Evolutionary conservation across 106 monocot genomes (phyloP).

Genomic region (Dioscorea alata): DNA sequence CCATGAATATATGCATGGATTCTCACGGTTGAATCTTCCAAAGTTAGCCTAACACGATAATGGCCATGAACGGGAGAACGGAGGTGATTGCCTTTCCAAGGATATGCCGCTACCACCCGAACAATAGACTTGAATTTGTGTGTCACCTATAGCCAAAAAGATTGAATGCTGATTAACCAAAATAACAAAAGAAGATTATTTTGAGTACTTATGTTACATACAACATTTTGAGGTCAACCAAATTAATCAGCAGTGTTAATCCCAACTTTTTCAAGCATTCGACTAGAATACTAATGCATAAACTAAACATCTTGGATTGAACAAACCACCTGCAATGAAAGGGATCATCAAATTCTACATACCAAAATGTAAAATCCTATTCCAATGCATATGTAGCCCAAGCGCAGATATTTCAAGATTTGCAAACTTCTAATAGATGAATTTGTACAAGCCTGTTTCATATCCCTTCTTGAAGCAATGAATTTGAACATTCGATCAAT

Average conservation of each 20-base stretch:
- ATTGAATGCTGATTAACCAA: not conserved
- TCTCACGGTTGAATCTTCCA: conserved; percentile 92
- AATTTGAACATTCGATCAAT: no score
- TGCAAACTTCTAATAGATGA: no score
- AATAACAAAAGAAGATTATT: not conserved
- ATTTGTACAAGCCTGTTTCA: no score
- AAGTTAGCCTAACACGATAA: conserved; percentile 44
- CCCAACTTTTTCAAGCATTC: no score
- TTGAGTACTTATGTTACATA: not conserved
- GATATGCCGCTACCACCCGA: conserved; percentile 60
- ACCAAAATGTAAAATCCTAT: no score
- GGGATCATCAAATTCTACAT: no score
- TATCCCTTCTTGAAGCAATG: no score
- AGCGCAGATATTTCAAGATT: no score
- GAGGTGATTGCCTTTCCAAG: conserved; percentile 37
- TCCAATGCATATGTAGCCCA: no score
- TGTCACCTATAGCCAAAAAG: conserved; percentile 28
- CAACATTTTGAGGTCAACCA: not conserved
- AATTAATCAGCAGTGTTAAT: not conserved
- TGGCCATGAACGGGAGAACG: conserved; percentile 16
- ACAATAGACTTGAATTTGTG: conserved; percentile 57
- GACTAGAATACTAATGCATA: no score
- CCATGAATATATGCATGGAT: conserved; percentile 52
- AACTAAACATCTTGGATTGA: no score
- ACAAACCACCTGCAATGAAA: no score